phyloP scores from a whole-genome alignment of 1,284 basidiomycete genomes.

The Macrocystidia cucumis region DNA sequence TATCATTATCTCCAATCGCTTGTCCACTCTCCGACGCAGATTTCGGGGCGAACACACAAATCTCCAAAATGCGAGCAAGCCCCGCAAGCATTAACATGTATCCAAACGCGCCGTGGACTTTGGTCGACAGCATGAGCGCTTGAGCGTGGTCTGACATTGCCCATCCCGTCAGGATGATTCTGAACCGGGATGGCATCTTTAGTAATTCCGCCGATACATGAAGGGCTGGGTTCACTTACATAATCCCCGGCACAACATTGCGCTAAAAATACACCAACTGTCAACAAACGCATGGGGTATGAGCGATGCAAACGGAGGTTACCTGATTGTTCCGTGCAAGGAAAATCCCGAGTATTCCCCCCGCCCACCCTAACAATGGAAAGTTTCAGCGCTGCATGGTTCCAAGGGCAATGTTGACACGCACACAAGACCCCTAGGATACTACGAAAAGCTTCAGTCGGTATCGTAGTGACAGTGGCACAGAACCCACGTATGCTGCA shows the following conservation, averaged over 20 bases:
- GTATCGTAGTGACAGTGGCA: background rate
- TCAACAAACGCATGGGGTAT: background rate
- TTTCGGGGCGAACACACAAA: slow-evolving; percentile 66
- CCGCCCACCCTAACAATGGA: slow-evolving; percentile 70
- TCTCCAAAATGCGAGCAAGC: slow-evolving; percentile 75
- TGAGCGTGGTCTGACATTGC: slow-evolving; percentile 92
- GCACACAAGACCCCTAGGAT: slow-evolving; percentile 57
- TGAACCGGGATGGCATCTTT: slow-evolving; percentile 20
- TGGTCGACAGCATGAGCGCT: slow-evolving; percentile 76
- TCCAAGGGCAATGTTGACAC: no score
- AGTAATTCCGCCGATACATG: background rate
- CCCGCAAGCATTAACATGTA: slow-evolving; percentile 85
- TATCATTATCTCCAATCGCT: slow-evolving; percentile 36
- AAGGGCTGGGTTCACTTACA: slow-evolving; percentile 39
- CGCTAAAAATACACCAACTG: slow-evolving; percentile 31
- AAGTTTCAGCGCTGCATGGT: no score
- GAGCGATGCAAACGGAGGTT: slow-evolving; percentile 7
- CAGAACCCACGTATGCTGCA: slow-evolving; percentile 80
- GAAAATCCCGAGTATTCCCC: slow-evolving; percentile 84
- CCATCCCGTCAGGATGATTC: slow-evolving; percentile 88
- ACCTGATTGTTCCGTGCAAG: slow-evolving; percentile 77
- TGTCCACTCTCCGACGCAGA: no score
- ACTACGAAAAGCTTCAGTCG: no score
- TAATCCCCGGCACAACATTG: slow-evolving; percentile 76
- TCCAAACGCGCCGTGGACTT: slow-evolving; percentile 82